Percentiles rank a stretch among this genome's conserved stretches.
phyloP scores from a whole-genome alignment of 2,329 filamentous ascomycete genomes.

The Fusarium goolgardi region DNA sequence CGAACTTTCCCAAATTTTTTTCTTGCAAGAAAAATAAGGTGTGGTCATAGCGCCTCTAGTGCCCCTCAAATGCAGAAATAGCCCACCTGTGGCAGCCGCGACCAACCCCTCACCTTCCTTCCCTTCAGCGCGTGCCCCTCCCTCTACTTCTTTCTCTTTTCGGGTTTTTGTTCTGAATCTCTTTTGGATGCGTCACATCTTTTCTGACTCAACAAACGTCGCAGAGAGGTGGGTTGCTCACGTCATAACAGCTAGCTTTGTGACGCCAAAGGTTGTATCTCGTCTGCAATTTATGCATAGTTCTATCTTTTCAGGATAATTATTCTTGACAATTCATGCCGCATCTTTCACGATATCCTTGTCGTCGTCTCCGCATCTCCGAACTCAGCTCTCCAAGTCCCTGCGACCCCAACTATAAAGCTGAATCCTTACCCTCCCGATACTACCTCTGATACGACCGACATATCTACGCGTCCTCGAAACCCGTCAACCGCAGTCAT shows the following conservation, averaged over 20 bases:
- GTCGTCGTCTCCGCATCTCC: conserved; percentile 34
- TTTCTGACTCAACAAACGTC: conserved; percentile 16
- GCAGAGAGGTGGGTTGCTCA: conserved; percentile 2
- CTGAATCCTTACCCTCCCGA: not conserved
- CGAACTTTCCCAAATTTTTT: conserved; percentile 51
- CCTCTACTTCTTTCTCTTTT: conserved; percentile 25
- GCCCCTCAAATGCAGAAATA: conserved; percentile 47
- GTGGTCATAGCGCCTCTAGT: conserved; percentile 49
- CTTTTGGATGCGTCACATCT: conserved; percentile 37
- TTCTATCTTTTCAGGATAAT: conserved; percentile 12
- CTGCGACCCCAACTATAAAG: not conserved
- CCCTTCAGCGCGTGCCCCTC: conserved; percentile 25
- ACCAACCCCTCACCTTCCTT: conserved; percentile 32
- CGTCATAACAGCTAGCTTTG: conserved; percentile 2
- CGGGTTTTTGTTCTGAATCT: conserved; percentile 30
- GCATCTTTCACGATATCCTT: conserved; percentile 13
- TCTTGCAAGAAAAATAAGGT: conserved; percentile 46
- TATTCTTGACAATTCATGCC: not conserved
- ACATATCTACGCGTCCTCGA: not conserved
- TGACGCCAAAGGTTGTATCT: not conserved
- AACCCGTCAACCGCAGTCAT: conserved; percentile 53
- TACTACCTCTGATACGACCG: not conserved
- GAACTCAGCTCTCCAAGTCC: conserved; percentile 12
- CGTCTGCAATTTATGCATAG: not conserved
- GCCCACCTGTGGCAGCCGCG: conserved; percentile 36